Base-by-base conservation (phyloP, 2,329 filamentous ascomycete genomes). In the Ophiobolus disseminans region DNA sequence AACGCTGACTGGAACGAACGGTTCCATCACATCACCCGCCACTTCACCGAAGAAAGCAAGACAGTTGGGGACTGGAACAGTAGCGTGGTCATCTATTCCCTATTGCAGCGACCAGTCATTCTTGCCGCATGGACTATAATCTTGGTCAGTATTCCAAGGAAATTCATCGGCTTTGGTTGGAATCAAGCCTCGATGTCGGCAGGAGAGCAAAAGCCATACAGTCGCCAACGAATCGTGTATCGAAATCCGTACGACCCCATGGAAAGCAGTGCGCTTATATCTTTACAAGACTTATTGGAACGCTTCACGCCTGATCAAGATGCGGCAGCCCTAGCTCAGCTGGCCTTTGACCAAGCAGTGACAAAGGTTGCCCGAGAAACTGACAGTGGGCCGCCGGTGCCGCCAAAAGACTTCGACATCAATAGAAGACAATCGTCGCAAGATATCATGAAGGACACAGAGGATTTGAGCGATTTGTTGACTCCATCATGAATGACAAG, bases 11-110 rank as follows among this genome's bases (percentile, higher is more conserved):
- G 84, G 53, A 82, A 84, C 55, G 82, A 84, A 36, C 82, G 86
- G 62, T 84, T 86, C 50, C 83, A 86, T 60, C 85, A 88, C 53
- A 80, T 88, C 17, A 83, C 83, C n/a, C 73, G 77, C 3, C 85
- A 88, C 58, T 87, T 86, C 60, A 85, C 86, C 59, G 55, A 57
- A 5, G 54, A 62, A 4, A 48, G 55, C 8, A 77, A 81, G 66
- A 83, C 79, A 30, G 85, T 84, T 65, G 74, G 75, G 13, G 79
- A 86, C 49, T 88, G 85, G 85, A 81, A 82, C 69, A 84, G 87
- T 60, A 85, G 83, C 1, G 79, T 82, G 23, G 84, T 87, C 48
- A 82, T 88, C 25, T 85, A 86, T 55, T 85, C 84, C 1, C 73
- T 87, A 4, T 75, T 88, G 2, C 84, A 86, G 53, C 84, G 86